A percentile compares a stretch with the other conserved stretches of the same genome.
Conservation (phyloP, 1,139 yeast species). For the Yamadazyma triangularis region DNA sequence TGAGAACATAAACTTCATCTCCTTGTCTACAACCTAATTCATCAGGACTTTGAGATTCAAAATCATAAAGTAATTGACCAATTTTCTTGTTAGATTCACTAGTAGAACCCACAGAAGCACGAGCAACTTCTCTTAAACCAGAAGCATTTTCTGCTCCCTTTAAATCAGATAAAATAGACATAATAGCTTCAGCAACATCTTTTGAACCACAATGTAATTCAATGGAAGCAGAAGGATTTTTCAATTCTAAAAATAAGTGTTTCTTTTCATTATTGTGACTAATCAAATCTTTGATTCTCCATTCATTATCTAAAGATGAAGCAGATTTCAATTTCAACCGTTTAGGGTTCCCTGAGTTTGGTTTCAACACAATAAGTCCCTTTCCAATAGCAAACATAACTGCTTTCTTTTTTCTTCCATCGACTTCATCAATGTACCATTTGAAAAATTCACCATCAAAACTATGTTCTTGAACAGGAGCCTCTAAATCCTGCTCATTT, state of each 20-base stretch:
- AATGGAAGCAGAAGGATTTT: constrained; percentile 71
- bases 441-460: constrained; percentile 59
- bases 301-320: constrained; percentile 40
- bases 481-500: constrained; percentile 11
- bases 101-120: constrained; percentile 57
- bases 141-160: constrained; percentile 78
- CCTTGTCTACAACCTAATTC: constrained; percentile 78
- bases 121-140: constrained; percentile 81
- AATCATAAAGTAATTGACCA: constrained; percentile 75
- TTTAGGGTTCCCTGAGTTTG: constrained; percentile 36
- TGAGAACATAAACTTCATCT: constrained; percentile 73
- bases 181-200: constrained; percentile 81
- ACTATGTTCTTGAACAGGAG: constrained; percentile 21
- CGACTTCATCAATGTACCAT: constrained; percentile 90
- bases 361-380: constrained; percentile 37
- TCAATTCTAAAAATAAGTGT: constrained; percentile 85
- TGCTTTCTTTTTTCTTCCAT: constrained; percentile 70
- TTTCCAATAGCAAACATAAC: constrained; percentile 41
- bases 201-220: constrained; percentile 89
- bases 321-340: constrained; percentile 48
- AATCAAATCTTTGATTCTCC: constrained; percentile 71
- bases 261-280: constrained; percentile 84
- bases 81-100: constrained; percentile 49
- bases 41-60: constrained; percentile 84
- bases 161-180: constrained; percentile 73